Conservation (phyloP, 2,329 filamentous ascomycete species). For the Diplocarpon mali region DNA sequence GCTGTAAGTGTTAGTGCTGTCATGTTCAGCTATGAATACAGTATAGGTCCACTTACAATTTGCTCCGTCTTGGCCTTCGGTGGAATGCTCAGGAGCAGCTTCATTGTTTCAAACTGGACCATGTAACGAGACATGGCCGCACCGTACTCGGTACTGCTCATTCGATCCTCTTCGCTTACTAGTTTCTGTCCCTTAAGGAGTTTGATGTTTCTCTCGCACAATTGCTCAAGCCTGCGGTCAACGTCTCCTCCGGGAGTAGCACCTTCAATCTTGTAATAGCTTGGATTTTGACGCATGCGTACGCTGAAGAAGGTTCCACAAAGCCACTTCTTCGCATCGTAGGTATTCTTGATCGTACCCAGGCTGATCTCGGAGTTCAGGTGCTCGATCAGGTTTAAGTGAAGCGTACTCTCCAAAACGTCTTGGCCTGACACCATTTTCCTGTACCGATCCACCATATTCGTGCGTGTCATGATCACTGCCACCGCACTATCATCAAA, state of each 20-base stretch:
- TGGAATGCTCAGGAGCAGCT: conserved; percentile 51
- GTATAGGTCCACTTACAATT: conserved; percentile 43
- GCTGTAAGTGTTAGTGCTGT: conserved; percentile 33
- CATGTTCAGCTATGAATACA: background rate
- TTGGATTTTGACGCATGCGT: conserved; percentile 58
- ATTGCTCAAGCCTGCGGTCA: conserved; percentile 55
- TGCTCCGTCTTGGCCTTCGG: conserved; percentile 49
- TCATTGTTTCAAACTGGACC: conserved; percentile 72
- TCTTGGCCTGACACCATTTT: conserved; percentile 64
- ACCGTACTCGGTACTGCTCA: conserved; percentile 61
- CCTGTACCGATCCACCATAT: conserved; percentile 56
- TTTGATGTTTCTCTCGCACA: conserved; percentile 58
- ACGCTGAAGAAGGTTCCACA: conserved; percentile 68
- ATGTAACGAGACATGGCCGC: conserved; percentile 77
- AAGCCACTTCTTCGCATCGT: conserved; percentile 64
- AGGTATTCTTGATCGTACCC: conserved; percentile 54
- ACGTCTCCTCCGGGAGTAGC: conserved; percentile 37
- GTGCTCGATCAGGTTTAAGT: conserved; percentile 71
- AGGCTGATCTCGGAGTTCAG: conserved; percentile 76
- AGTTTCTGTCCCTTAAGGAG: conserved; percentile 51
- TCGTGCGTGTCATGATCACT: conserved; percentile 65
- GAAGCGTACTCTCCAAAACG: conserved; percentile 65
- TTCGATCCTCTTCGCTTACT: conserved; percentile 35
- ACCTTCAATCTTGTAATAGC: conserved; percentile 55
- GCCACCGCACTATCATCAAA: conserved; percentile 68